Base-by-base conservation (phyloP, 805 yeast species). In the Sugiyamaella qingdaonensis region DNA sequence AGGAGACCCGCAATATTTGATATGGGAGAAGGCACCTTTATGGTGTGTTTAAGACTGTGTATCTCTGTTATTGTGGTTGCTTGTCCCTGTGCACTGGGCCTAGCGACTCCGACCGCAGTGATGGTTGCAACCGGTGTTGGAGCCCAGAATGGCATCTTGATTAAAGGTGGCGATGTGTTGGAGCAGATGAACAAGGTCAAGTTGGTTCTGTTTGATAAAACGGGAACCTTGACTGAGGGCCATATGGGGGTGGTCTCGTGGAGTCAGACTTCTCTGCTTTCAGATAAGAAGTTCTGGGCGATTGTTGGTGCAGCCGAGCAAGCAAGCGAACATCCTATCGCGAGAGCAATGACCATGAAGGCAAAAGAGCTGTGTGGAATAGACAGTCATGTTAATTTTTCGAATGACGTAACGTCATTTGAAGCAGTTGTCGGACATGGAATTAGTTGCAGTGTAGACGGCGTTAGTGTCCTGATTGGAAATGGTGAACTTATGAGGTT, bases 121-220 rank as follows among this genome's bases (percentile, higher is more conserved):
- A 94, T 95, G 97, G 99, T 94, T 1, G 99, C 97, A 8, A 92
- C 98, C 1, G 99, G 99, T 39, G 85, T 89, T 19, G 98, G 96
- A 39, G 98, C 99, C 0, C 69, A 79, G 11, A 76, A 88, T 67
- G 98, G 99, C 16, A 86, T 94, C 4, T 73, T 94, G 51, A 86
- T 94, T 62, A 94, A 92, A 68, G 96, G 97, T 46, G 99, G 97
- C 19, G 95, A 86, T 49, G 80, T 87, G 13, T 76, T 94, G 56
- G 98, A 94, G 64, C 76, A 73, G 53, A 84, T 94, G 7, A 80
- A 80, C 61, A 71, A 76, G 16, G 74, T 88, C 37, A 78, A 82
- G 57, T 76, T 80, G 10, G 80, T 89, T 27, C 74, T 94, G 31
- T 92, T 94, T 67, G 99, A 94, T 70, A 94, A 94, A 69, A 94